Evolutionary conservation across 495 filamentous ascomycete species (phyloP).

Genomic region (Xylaria castorea): DNA sequence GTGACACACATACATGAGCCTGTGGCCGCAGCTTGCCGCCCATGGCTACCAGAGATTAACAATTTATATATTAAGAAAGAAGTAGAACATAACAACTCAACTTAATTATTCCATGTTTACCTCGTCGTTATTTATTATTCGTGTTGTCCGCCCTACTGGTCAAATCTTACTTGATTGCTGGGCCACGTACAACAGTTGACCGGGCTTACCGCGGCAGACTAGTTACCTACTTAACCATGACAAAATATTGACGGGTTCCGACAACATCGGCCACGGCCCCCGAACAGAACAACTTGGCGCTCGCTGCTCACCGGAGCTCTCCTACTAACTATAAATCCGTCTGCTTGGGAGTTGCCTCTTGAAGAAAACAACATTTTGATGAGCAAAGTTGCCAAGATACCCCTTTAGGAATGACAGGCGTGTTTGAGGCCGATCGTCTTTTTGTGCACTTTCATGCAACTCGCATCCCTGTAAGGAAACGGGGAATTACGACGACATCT

Average conservation of each 20-base stretch:
- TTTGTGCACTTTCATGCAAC: not conserved
- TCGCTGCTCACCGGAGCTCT: not conserved
- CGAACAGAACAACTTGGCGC: not conserved
- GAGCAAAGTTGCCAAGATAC: not conserved
- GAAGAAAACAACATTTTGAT: not conserved
- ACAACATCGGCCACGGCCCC: not conserved
- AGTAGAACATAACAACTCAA: not conserved
- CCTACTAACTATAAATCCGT: not conserved
- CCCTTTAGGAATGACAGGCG: slow-evolving; percentile 1
- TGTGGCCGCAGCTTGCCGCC: too few relatives aligned
- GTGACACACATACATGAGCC: too few relatives aligned
- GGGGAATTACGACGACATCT: not conserved
- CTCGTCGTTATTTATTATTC: too few relatives aligned
- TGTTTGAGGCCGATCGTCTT: slow-evolving; percentile 6
- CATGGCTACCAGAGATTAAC: too few relatives aligned
- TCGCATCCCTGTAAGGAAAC: not conserved
- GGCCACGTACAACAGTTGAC: not conserved
- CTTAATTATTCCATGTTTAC: not conserved
- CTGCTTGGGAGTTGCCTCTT: not conserved
- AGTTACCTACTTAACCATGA: too few relatives aligned
- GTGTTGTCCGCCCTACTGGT: not conserved
- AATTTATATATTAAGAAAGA: too few relatives aligned
- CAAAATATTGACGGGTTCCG: not conserved
- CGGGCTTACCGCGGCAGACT: not conserved
- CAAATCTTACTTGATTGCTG: too few relatives aligned